Base-by-base conservation (phyloP, 2,329 filamentous ascomycete genomes). In the Dothistroma septosporum region DNA sequence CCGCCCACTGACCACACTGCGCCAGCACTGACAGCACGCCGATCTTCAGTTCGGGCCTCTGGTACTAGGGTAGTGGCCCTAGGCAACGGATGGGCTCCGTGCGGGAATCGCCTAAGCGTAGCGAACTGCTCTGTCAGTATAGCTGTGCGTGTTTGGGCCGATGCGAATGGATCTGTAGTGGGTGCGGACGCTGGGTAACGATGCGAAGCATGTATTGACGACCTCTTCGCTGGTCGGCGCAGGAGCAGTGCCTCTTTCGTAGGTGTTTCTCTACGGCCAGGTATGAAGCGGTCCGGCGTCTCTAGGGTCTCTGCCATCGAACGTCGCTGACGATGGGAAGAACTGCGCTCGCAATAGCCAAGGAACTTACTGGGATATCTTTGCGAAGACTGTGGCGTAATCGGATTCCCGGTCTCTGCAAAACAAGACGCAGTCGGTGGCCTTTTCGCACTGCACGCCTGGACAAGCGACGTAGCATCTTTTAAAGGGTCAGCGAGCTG, bases 1-100 rank as follows among this genome's bases (percentile, higher is more conserved):
- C 89, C 88, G 28, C 90, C 89, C 11, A 94, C 86, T 19, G 86
- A 84, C 91, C 90, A 96, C 19, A 93, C 81, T 10, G 87, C 83
- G 2, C 89, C 88, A 63, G 81, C 77, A 72, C 89, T 92, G 62
- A 85, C 78, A 70, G 65, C 64, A 55, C 69, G 58, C 22, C 53
- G 53, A 22, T 57, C 53, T 16, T 59, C 8, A 35, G 41, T 33
- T 50, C 49, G 19, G 28, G 44, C 47, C 19, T 46, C 58, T 12
- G 53, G 53, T n/a, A 56, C 46, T 33, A 56, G 19, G 35, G 55
- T 57, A 53, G 50, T 11, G 31, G 24, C 50, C 19, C 47, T 55
- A 19, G 7, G 19, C 14, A 21, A 60, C 57, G 16, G 31, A 37
- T 31, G 56, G 11, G 37, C n/a, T 21, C 24, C 22, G 16, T 9